Base-by-base conservation (phyloP, 2,329 filamentous ascomycete genomes). In the Xylariaceae sp. region DNA sequence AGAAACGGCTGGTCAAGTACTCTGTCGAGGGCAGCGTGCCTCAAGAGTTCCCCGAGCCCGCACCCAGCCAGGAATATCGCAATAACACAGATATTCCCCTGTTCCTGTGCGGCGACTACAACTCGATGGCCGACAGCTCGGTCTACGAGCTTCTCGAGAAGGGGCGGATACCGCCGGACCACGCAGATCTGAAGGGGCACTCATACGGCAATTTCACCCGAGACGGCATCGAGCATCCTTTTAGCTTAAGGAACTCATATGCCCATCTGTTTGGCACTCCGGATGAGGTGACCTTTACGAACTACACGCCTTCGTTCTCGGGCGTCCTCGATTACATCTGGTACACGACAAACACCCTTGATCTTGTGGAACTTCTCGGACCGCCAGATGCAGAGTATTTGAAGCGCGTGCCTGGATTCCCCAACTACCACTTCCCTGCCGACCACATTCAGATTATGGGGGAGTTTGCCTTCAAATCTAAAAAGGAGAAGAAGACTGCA, bases 311-410 rank as follows among this genome's bases (percentile, higher is more conserved):
- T 1, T 80, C 81, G n/a, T 98, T 96, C 66, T 78, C 79, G 36
- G 89, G 88, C 46, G 86, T 94, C 41, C 85, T 98, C 51, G 92
- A 98, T 61, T 96, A 97, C 64, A 88, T 98, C 55, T 97, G 89
- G 88, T 98, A 94, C 65, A 89, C 88, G 40, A 90, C 88, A 41
- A 95, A 92, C 62, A 81, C 84, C 15, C 71, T 96, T 31, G 85
- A 92, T 58, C 85, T 94, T 16, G 82, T 87, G 13, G 84, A 84
- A 37, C 65, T 96, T 37, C 79, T 96, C 3, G 89, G 89, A 19
- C 85, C 90, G 30, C 86, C 94, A 2, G 89, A 96, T 60, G 77
- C 81, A 48, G 78, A 86, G 18, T 92, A 94, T 60, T 78, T 95
- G 41, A 83, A 86, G 61, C 78, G 83, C 36, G 87, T 96, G 17